These are phyloP conservation scores for Cercospora janseana DNA, from an alignment of 2,329 filamentous ascomycete genomes.

Conservation along the genomic window DNA sequence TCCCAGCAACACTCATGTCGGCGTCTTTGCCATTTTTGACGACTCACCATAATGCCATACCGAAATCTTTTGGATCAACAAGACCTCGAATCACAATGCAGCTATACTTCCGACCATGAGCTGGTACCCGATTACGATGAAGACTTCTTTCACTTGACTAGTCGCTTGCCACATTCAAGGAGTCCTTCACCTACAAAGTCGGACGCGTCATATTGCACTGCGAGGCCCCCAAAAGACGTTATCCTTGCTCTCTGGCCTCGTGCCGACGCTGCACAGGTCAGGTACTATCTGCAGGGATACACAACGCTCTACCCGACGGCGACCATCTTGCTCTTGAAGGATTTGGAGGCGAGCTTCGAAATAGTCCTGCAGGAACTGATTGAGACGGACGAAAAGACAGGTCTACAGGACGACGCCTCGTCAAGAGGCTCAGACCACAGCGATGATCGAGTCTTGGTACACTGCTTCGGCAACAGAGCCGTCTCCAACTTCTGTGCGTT, in stretches of 20 bases:
- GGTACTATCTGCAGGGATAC: conserved; percentile 32
- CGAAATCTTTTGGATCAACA: background rate
- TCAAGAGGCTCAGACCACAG: background rate
- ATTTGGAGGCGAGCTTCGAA: conserved; percentile 16
- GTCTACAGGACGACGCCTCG: background rate
- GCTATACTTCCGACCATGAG: conserved; percentile 1
- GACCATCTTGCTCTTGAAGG: conserved; percentile 25
- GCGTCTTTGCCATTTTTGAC: background rate
- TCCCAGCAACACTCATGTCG: too few species aligned
- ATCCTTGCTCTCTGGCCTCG: conserved; percentile 33
- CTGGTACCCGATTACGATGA: background rate
- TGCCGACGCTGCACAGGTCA: conserved; percentile 29
- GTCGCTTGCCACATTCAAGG: background rate
- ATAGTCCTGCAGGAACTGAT: conserved; percentile 20
- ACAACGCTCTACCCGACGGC: conserved; percentile 30
- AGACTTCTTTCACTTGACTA: background rate
- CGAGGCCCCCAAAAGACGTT: conserved; percentile 26
- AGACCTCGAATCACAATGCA: conserved; percentile 5
- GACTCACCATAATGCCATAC: background rate
- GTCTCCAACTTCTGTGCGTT: conserved; percentile 29
- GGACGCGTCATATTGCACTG: background rate
- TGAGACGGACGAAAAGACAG: conserved; percentile 14
- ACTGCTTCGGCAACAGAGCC: conserved; percentile 31
- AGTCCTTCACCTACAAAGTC: conserved; percentile 3
- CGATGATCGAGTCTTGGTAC: conserved; percentile 22